Evolutionary conservation across 768 basidiomycete genomes (phyloP).

Genomic region (Podaxis rugospora): DNA sequence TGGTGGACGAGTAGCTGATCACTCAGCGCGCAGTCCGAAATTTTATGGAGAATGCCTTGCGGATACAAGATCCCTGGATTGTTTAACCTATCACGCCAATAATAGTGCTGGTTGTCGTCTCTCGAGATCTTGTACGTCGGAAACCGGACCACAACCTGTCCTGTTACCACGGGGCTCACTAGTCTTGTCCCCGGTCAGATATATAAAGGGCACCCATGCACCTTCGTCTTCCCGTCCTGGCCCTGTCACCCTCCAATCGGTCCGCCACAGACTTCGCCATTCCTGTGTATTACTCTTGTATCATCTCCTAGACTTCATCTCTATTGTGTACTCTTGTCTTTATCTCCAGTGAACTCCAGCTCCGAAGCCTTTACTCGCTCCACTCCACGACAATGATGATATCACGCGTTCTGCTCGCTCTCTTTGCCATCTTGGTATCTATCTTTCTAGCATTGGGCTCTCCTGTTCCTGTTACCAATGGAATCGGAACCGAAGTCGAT

Average conservation of each 20-base stretch:
- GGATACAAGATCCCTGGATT: neutral
- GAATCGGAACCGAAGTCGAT: slow-evolving; percentile 20
- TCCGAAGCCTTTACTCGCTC: slow-evolving; percentile 2
- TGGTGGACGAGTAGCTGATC: neutral
- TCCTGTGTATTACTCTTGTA: neutral
- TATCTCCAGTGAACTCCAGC: slow-evolving; percentile 3
- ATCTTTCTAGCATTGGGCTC: slow-evolving; percentile 39
- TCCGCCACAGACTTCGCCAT: neutral
- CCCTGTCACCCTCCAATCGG: neutral
- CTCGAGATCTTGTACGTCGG: neutral
- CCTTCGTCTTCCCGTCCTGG: neutral
- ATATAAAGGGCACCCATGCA: slow-evolving; percentile 18
- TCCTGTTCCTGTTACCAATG: slow-evolving; percentile 34
- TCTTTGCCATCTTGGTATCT: slow-evolving; percentile 38
- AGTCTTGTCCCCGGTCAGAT: slow-evolving; percentile 2
- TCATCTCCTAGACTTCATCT: neutral
- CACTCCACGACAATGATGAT: slow-evolving; percentile 21
- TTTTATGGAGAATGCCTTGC: neutral
- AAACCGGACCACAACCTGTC: neutral
- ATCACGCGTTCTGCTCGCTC: slow-evolving; percentile 32
- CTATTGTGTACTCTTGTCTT: slow-evolving; percentile 8
- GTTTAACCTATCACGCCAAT: neutral
- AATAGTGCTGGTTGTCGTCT: neutral
- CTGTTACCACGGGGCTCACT: neutral
- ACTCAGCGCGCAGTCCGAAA: neutral